Percentiles rank a stretch among this genome's conserved stretches.
Evolutionary conservation across 768 basidiomycete species (phyloP).

Genomic region (Termitomyces sp.): DNA sequence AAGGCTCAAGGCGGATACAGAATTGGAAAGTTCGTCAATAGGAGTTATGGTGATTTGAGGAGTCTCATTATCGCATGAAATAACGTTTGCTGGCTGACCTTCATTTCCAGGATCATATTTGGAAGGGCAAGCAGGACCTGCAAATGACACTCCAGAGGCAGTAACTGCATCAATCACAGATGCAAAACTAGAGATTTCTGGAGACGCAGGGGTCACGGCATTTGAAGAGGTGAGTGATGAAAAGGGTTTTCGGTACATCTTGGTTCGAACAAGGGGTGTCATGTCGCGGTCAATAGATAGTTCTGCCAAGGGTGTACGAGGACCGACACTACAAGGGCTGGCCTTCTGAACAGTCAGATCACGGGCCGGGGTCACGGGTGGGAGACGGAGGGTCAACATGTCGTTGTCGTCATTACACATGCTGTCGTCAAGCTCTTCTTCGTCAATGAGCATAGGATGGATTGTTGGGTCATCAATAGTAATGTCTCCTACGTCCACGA

Average conservation of each 20-base stretch:
- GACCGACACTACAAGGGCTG: conserved; percentile 17
- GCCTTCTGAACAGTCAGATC: conserved; percentile 1
- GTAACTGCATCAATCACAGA: conserved; percentile 17
- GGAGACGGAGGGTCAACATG: conserved; percentile 30
- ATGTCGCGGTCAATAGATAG: conserved; percentile 25
- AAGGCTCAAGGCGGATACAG: conserved; percentile 21
- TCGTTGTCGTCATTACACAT: conserved; percentile 29
- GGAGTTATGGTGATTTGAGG: conserved; percentile 10
- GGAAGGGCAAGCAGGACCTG: conserved; percentile 3
- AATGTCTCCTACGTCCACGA: conserved; percentile 46
- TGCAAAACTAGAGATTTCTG: conserved; percentile 7
- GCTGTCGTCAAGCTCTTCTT: conserved; percentile 28
- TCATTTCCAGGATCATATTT: conserved; percentile 2
- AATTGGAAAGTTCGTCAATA: conserved; percentile 16
- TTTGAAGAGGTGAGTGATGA: conserved; percentile 18
- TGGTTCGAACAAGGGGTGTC: conserved; percentile 30
- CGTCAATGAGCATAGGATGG: conserved; percentile 25
- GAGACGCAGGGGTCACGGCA: conserved; percentile 1
- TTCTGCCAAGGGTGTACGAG: conserved; percentile 33
- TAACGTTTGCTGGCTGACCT: background rate
- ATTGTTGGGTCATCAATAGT: conserved; percentile 33
- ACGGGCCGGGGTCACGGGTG: conserved; percentile 21
- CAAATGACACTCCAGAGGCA: conserved; percentile 15
- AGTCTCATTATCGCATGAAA: background rate
- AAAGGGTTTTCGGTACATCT: conserved; percentile 18